Evolutionary conservation across 108 stramenopile genomes (phyloP), one percentile per base, ranked within the genome.

Genomic region (Craspedostauros australis): DNA sequence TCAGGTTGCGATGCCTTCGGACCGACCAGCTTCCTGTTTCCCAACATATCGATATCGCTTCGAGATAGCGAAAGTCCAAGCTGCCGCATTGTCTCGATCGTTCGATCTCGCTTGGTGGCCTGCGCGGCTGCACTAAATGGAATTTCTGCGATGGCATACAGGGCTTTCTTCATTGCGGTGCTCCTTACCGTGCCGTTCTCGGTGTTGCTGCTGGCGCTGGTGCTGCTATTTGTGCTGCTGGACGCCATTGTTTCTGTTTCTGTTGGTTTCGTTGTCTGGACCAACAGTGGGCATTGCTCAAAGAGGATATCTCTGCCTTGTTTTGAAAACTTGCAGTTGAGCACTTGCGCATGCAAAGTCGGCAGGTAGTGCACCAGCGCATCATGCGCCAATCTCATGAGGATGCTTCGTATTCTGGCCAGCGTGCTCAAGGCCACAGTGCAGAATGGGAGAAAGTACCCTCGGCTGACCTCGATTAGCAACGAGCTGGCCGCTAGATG

Each of bases 371-470:
- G 19, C 7, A 32, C 11, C 16, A 70, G 22, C 5, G 36, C 46
- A 5, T 38, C 20, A 20, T 39, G 42, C 55, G 68, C 77, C 16
- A 70, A 37, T 27, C 48, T 53, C 48, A 62, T 14, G 0, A 66
- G 15, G 0, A 72, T 24, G 29, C 44, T 20, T 25, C 67, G 71
- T 44, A 70, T 70, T 4, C 77, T 49, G 4, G 68, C 68, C 28
- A 73, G 18, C 0, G 72, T 59, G 18, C 58, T 62, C 41, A 85
- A 25, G 2, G 76, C 79, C 0, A 83, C 79, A 5, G 81, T 80
- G 26, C 65, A 64, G 46, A 85, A 72, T 19, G 87, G 83, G n/a
- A 84, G 55, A 65, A 88, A 88, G 61, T 75, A 82, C 5, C 83
- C 83, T 38, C 87, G 47, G 24, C 67, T 66, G 12, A 83, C 49